phyloP scores from a whole-genome alignment of 2,329 filamentous ascomycete species.

The Hypomyces perniciosus region DNA sequence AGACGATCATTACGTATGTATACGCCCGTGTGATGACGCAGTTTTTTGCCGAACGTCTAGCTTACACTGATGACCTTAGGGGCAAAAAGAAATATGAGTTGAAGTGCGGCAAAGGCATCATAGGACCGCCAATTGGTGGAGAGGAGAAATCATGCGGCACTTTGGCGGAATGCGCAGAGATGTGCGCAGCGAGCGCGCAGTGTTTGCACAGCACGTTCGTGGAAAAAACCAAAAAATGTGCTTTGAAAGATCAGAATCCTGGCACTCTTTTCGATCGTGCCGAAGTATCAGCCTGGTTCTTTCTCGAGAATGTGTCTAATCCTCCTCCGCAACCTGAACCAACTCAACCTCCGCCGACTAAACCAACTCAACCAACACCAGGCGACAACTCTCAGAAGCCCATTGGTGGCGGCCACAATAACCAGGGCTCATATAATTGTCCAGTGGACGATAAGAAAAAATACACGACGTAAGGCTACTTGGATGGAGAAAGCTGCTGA shows the following conservation, averaged over 20 bases:
- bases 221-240: not conserved
- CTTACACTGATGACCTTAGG: not conserved
- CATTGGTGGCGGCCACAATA: not conserved
- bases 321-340: too few species aligned
- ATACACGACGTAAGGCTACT: conserved; percentile 4
- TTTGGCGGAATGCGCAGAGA: not conserved
- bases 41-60: not conserved
- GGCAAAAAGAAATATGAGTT: not conserved
- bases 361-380: not conserved
- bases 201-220: not conserved
- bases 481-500: not conserved
- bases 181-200: not conserved
- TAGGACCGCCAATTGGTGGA: not conserved
- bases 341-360: too few species aligned
- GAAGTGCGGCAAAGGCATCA: not conserved
- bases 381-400: not conserved
- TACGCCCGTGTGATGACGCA: not conserved
- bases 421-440: not conserved
- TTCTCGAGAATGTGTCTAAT: not conserved
- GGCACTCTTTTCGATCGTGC: not conserved
- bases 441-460: not conserved
- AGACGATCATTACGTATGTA: not conserved
- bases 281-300: not conserved
- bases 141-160: not conserved
- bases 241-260: not conserved